Evolutionary conservation across 2,329 filamentous ascomycete genomes (phyloP), one percentile per base, ranked within the genome.

Genomic region (Cercospora citrullina): DNA sequence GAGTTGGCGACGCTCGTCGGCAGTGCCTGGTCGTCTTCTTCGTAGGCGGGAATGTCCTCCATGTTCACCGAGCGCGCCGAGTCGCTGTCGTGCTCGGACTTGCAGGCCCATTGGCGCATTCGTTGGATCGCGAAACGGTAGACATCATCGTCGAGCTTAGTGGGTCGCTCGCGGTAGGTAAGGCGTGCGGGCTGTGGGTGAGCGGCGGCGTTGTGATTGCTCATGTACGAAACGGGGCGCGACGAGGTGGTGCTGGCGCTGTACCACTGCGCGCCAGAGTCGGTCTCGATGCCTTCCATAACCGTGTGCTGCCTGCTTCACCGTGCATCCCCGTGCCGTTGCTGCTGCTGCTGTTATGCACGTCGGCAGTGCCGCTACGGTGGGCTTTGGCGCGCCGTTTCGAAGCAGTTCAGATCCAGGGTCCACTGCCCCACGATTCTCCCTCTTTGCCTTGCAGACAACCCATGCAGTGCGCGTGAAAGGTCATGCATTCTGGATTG

Each of bases 171-270:
- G 71, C 48, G 72, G 68, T 57, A 65, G 69, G 12, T 45, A 60
- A 26, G 65, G 58, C 53, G 63, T 64, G 53, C 33, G 45, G 62
- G 8, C 62, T 62, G 26, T 57, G 66, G 12, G 36, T 64, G 36
- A 48, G n/a, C 65, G 65, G 45, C 69, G 51, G 53, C 67, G 72
- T 51, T 71, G 72, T 23, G 66, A 63, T 73, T 76, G 69, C 71
- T 76, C 65, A 77, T 69, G 69, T 76, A 77, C 45, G 77, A 77
- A 42, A 79, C 74, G 7, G 75, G 75, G 68, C 77, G 76, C 4
- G 77, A 77, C 26, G 76, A 77, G n/a, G 78, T 72, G 58, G 77
- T 77, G 18, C 33, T 31, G 28, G 28, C 51, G 51, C 36, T 26
- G 21, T 64, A 53, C 62, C 71, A 58, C 72, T 66, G 78, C 74